These are phyloP conservation scores for Senecio squalidus DNA, from an alignment of 140 eudicot genomes.

Conservation along the genomic window DNA sequence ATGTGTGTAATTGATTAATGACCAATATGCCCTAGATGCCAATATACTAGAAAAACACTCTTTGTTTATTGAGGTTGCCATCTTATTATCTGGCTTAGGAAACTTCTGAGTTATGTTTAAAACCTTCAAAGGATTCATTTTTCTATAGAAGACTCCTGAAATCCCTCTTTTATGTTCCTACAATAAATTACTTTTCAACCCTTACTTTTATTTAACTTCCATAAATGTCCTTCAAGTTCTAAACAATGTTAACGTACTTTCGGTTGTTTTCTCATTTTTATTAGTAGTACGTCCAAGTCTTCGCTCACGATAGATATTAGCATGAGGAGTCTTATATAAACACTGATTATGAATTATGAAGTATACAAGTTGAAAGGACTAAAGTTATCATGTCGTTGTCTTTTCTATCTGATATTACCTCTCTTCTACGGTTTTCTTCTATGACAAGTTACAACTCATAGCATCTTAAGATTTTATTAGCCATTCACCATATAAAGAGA, in stretches of 20 bases:
- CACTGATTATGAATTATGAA: too few relatives aligned
- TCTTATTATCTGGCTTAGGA: constrained; percentile 33
- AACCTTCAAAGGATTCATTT: constrained; percentile 19
- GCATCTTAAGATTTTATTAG: too few relatives aligned
- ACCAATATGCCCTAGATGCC: constrained; percentile 10
- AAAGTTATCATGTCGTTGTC: too few relatives aligned
- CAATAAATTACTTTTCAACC: neutral
- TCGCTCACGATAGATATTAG: neutral
- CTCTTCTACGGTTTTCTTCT: too few relatives aligned
- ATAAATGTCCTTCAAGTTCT: constrained; percentile 3
- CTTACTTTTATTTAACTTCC: neutral
- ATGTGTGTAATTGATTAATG: neutral
- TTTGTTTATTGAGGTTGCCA: constrained; percentile 7
- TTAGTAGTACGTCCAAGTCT: too few relatives aligned
- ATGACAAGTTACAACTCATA: too few relatives aligned
- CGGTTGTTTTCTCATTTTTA: neutral
- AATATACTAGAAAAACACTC: constrained; percentile 24
- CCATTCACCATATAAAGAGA: too few relatives aligned
- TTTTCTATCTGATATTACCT: too few relatives aligned
- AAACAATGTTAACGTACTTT: neutral
- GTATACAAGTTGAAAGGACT: too few relatives aligned
- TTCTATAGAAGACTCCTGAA: constrained; percentile 13
- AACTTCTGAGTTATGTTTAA: constrained; percentile 32
- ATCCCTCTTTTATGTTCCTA: constrained; percentile 22
- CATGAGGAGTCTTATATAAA: too few relatives aligned